Evolutionary conservation across 352 stramenopile genomes (phyloP).

Genomic region (Phytophthora ramorum): DNA sequence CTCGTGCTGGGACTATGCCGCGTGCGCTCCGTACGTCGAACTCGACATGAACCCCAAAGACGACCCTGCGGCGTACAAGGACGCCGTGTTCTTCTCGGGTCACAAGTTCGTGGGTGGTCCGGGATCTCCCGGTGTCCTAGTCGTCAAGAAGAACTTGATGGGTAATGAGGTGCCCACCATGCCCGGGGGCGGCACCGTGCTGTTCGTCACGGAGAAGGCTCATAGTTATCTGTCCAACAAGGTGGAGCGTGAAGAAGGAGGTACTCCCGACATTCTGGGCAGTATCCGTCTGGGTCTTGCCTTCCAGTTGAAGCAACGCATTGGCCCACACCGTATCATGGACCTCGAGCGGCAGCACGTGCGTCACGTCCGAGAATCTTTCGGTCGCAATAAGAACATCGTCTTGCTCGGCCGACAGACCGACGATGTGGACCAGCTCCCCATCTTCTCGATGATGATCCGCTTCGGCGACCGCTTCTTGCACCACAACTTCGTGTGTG

Average conservation of each 20-base stretch:
- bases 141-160: slow-evolving; percentile 94
- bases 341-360: slow-evolving; percentile 55
- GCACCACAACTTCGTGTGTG: slow-evolving; percentile 98
- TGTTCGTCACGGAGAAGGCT: slow-evolving; percentile 65
- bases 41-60: slow-evolving; percentile 98
- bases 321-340: slow-evolving; percentile 64
- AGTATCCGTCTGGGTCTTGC: slow-evolving; percentile 93
- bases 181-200: slow-evolving; percentile 55
- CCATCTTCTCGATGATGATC: slow-evolving; percentile 96
- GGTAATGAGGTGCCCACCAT: slow-evolving; percentile 62
- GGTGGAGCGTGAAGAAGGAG: slow-evolving; percentile 93
- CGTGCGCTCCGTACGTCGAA: slow-evolving; percentile 91
- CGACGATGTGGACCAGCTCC: slow-evolving; percentile 66
- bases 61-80: slow-evolving; percentile 63
- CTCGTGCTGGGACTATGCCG: slow-evolving; percentile 96
- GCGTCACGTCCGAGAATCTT: slow-evolving; percentile 39
- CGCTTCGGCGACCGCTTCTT: slow-evolving; percentile 89
- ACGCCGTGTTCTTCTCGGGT: too few species aligned
- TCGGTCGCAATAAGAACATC: slow-evolving; percentile 68
- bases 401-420: slow-evolving; percentile 88
- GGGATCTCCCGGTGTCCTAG: slow-evolving; percentile 92
- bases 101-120: slow-evolving; percentile 97
- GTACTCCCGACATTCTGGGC: slow-evolving; percentile 95
- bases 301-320: slow-evolving; percentile 89
- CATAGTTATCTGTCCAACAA: slow-evolving; percentile 82